Conservation (phyloP, 257 asterid species). For the Solanum arcanum region DNA sequence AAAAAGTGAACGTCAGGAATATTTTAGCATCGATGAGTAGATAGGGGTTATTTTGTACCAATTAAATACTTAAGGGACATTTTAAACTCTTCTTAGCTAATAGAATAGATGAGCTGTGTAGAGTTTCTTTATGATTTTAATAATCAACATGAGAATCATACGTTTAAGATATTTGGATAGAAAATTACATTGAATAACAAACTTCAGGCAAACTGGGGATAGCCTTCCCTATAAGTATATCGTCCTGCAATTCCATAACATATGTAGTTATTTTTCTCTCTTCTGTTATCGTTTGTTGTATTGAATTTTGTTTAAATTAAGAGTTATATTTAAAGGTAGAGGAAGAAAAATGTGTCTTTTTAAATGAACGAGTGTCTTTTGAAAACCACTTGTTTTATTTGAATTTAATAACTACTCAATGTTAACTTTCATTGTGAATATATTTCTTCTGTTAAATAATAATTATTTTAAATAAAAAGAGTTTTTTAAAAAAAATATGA, state of each 20-base stretch:
- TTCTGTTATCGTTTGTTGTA: too few species aligned
- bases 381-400: background rate
- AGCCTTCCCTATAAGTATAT: background rate
- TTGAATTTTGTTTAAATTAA: background rate
- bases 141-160: background rate
- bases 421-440: too few species aligned
- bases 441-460: too few species aligned
- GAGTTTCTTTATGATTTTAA: background rate
- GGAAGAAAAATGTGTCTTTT: too few species aligned
- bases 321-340: background rate
- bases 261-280: background rate
- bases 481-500: too few species aligned
- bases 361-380: background rate
- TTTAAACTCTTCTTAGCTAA: too few species aligned
- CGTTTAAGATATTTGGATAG: background rate
- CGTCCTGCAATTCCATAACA: background rate
- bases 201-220: background rate
- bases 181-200: background rate
- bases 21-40: too few species aligned
- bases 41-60: too few species aligned
- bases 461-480: too few species aligned
- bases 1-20: rapidly evolving
- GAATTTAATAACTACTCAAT: background rate
- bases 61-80: too few species aligned
- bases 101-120: background rate